These are phyloP conservation scores for Colletotrichum magnum DNA, from an alignment of 2,329 filamentous ascomycete genomes.

Conservation along the genomic window DNA sequence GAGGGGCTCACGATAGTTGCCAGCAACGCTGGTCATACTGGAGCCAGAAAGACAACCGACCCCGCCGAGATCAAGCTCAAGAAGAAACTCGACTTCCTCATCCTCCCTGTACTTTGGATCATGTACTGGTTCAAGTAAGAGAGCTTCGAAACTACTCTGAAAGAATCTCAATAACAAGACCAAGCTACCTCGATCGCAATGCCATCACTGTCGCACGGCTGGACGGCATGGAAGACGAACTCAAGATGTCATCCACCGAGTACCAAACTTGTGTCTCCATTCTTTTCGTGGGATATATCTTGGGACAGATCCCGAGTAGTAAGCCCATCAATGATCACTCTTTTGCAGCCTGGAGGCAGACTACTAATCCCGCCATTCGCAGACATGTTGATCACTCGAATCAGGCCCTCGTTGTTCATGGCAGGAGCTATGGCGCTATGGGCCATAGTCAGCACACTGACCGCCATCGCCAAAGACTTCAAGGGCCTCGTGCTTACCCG, in stretches of 20 bases:
- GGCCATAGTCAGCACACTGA: slow-evolving; percentile 41
- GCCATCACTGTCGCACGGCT: slow-evolving; percentile 40
- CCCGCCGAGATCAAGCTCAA: slow-evolving; percentile 55
- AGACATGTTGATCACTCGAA: slow-evolving; percentile 38
- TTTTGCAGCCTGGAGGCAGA: background rate
- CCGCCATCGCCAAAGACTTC: slow-evolving; percentile 51
- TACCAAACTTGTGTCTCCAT: slow-evolving; percentile 43
- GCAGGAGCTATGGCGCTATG: slow-evolving; percentile 33
- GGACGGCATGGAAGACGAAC: slow-evolving; percentile 43
- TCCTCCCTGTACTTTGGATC: slow-evolving; percentile 52
- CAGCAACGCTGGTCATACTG: slow-evolving; percentile 50
- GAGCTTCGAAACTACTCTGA: background rate
- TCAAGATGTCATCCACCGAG: slow-evolving; percentile 48
- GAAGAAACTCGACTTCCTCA: slow-evolving; percentile 52
- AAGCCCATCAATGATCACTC: slow-evolving; percentile 41
- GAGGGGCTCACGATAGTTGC: background rate
- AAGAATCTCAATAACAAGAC: background rate
- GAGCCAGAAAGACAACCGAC: slow-evolving; percentile 53
- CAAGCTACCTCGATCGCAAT: slow-evolving; percentile 43
- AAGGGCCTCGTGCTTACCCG: slow-evolving; percentile 50
- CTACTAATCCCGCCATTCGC: background rate
- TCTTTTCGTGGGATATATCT: slow-evolving; percentile 49
- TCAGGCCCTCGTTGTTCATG: slow-evolving; percentile 32
- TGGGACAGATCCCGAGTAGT: slow-evolving; percentile 47
- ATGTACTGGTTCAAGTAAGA: slow-evolving; percentile 45